phyloP scores from a whole-genome alignment of 2,329 filamentous ascomycete genomes.

The Bipolaris gigantea region DNA sequence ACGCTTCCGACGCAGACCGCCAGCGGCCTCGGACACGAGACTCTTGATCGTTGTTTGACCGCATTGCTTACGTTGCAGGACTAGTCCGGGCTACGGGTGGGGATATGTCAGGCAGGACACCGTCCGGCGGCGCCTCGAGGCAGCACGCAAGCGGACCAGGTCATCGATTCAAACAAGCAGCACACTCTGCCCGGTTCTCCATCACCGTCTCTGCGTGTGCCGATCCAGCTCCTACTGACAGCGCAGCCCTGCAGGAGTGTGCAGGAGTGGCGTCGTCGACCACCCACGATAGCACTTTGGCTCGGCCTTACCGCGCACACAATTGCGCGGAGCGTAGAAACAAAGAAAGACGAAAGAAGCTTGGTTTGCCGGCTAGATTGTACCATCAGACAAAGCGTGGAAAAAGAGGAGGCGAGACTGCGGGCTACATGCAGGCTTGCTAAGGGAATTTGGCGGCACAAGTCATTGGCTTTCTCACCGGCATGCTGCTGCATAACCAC shows the following conservation, averaged over 20 bases:
- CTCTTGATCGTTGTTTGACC: constrained; percentile 11
- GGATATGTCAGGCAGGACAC: constrained; percentile 25
- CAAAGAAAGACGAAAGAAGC: constrained; percentile 16
- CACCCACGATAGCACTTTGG: constrained; percentile 12
- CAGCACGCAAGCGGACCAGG: constrained; percentile 19
- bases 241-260: constrained; percentile 9
- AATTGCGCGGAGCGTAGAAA: constrained; percentile 14
- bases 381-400: constrained; percentile 20
- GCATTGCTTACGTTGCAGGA: constrained; percentile 29
- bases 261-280: constrained; percentile 16
- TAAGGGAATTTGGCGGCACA: constrained; percentile 38
- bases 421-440: constrained; percentile 38
- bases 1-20: not conserved
- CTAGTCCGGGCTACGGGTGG: constrained; percentile 20
- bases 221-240: constrained; percentile 5
- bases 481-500: constrained; percentile 41
- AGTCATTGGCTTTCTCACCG: constrained; percentile 38
- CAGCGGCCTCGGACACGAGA: not conserved
- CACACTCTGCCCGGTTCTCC: constrained; percentile 4
- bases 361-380: constrained; percentile 37
- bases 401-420: constrained; percentile 32
- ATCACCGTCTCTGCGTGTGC: not conserved
- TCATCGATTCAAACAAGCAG: constrained; percentile 13
- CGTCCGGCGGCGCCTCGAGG: constrained; percentile 18
- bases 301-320: constrained; percentile 11